Conservation (phyloP, 2,329 filamentous ascomycete species). For the Dendrostoma leiphaemia region DNA sequence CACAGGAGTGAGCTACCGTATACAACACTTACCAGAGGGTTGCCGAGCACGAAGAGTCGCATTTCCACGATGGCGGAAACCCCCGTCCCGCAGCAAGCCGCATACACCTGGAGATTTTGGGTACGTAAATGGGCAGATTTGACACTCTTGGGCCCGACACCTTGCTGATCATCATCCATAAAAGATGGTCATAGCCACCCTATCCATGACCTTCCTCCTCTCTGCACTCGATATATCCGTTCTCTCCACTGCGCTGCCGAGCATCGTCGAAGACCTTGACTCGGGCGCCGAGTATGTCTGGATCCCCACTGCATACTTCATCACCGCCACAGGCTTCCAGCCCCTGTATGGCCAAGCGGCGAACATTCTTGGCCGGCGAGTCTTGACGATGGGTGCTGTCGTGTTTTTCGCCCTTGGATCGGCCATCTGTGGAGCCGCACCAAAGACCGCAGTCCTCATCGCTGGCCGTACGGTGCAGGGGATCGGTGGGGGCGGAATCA, state of each 20-base stretch:
- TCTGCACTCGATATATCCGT: conserved; percentile 23
- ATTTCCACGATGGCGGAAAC: too few species aligned
- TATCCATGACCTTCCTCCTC: too few species aligned
- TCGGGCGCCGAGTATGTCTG: conserved; percentile 21
- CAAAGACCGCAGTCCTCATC: conserved; percentile 29
- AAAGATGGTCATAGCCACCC: too few species aligned
- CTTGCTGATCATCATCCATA: too few species aligned
- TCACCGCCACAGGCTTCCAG: conserved; percentile 32
- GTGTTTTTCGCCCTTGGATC: conserved; percentile 27
- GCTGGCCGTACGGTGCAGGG: conserved; percentile 33
- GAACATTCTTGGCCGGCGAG: conserved; percentile 35
- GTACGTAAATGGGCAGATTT: too few species aligned
- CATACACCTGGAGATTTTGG: too few species aligned
- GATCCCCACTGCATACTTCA: conserved; percentile 22
- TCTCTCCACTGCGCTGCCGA: conserved; percentile 23
- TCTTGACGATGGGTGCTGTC: conserved; percentile 27
- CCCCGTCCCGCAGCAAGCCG: too few species aligned
- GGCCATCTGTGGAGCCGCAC: conserved; percentile 30
- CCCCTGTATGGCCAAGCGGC: conserved; percentile 34
- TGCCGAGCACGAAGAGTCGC: too few species aligned
- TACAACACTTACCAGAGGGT: too few species aligned
- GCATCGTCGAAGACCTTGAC: conserved; percentile 18
- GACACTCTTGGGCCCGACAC: too few species aligned
- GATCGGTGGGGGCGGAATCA: conserved; percentile 34
- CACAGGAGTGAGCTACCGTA: too few species aligned